Evolutionary conservation across 768 basidiomycete species (phyloP).

Genomic region (Lactarius sanguifluus): DNA sequence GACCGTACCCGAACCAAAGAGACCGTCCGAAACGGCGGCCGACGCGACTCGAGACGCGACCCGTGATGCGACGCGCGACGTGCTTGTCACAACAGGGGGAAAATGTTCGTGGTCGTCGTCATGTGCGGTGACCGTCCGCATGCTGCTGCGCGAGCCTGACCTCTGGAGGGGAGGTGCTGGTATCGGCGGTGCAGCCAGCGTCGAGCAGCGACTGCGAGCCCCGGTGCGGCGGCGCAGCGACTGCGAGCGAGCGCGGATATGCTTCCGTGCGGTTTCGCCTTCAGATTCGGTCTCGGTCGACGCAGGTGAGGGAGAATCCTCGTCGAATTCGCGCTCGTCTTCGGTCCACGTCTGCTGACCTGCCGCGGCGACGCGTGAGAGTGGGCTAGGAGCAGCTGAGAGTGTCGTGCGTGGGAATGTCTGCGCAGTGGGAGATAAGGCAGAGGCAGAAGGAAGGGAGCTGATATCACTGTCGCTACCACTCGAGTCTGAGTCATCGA

Average conservation of each 20-base stretch:
- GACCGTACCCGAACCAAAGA: constrained; percentile 15
- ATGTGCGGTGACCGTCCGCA: constrained; percentile 64
- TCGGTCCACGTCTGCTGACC: constrained; percentile 54
- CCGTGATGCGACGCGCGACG: constrained; percentile 37
- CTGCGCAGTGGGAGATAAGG: constrained; percentile 40
- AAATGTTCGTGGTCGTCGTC: constrained; percentile 28
- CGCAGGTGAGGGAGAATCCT: constrained; percentile 54
- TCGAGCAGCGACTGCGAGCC: constrained; percentile 16
- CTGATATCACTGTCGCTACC: constrained; percentile 35
- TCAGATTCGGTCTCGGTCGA: constrained; percentile 65
- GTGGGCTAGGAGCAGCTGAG: constrained; percentile 56
- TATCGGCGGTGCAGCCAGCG: constrained; percentile 30
- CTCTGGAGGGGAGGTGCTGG: constrained; percentile 37
- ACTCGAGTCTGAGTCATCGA: constrained; percentile 76
- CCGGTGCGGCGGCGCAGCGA: constrained; percentile 31
- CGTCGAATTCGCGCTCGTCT: constrained; percentile 52
- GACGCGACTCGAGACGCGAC: constrained; percentile 2
- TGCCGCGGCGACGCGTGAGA: constrained; percentile 51
- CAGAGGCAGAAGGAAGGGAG: constrained; percentile 17
- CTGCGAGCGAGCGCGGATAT: constrained; percentile 33
- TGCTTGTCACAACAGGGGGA: not conserved
- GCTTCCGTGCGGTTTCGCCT: constrained; percentile 18
- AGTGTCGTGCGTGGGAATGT: constrained; percentile 30
- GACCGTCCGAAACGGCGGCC: constrained; percentile 22
- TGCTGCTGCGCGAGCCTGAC: constrained; percentile 62